phyloP scores from a whole-genome alignment of 2,329 filamentous ascomycete genomes.

The Rhytidhysteron rufulum region DNA sequence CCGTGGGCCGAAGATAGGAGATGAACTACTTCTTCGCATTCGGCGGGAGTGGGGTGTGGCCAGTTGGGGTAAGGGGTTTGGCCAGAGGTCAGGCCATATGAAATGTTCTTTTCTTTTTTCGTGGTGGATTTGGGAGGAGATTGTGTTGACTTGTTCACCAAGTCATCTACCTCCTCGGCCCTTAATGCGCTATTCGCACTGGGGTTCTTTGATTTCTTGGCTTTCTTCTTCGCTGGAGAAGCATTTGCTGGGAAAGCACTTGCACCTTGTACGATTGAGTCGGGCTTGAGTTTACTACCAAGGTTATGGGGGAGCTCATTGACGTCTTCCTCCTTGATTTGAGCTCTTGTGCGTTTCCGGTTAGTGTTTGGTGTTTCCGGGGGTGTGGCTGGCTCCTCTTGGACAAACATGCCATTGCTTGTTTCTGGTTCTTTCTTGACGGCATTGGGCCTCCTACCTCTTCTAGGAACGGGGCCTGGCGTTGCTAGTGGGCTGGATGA shows the following conservation, averaged over 20 bases:
- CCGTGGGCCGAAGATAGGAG: constrained; percentile 66
- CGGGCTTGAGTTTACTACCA: constrained; percentile 29
- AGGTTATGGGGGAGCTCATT: constrained; percentile 57
- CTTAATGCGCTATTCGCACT: too few species aligned
- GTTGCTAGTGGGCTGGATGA: constrained; percentile 43
- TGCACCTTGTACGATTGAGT: constrained; percentile 5
- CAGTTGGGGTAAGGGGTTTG: constrained; percentile 66
- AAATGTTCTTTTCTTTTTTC: constrained; percentile 38
- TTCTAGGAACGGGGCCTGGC: constrained; percentile 24
- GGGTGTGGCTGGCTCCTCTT: constrained; percentile 3
- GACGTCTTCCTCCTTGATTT: constrained; percentile 35
- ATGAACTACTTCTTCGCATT: constrained; percentile 65
- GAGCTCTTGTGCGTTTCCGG: constrained; percentile 36
- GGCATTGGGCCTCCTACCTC: constrained; percentile 21
- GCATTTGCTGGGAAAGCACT: constrained; percentile 14
- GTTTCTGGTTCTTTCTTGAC: constrained; percentile 3
- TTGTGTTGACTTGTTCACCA: constrained; percentile 22
- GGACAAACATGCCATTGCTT: constrained; percentile 14
- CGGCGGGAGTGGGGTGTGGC: constrained; percentile 59
- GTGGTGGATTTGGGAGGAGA: constrained; percentile 29
- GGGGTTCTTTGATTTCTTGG: constrained; percentile 3
- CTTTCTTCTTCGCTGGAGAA: constrained; percentile 7
- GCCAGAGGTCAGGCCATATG: constrained; percentile 46
- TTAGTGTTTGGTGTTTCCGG: constrained; percentile 15
- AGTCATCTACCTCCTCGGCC: constrained; percentile 11